Evolutionary conservation across 2,329 filamentous ascomycete species (phyloP).

Genomic region (Passalora sequoiae): DNA sequence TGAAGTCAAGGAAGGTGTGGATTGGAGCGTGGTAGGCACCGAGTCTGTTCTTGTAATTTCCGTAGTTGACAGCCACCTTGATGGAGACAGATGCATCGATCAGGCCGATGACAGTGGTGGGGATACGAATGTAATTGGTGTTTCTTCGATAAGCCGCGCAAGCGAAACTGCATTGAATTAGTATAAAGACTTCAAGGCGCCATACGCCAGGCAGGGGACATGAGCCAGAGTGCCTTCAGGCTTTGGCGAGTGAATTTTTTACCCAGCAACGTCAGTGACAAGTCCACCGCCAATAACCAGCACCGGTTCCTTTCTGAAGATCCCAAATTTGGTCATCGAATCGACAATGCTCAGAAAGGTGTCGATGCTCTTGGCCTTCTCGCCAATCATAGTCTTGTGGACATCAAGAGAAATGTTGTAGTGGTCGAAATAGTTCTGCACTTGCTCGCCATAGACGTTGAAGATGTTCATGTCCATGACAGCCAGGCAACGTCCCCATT

Average conservation of each 20-base stretch:
- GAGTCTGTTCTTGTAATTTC: slow-evolving; percentile 69
- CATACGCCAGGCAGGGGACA: slow-evolving; percentile 6
- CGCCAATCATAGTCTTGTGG: slow-evolving; percentile 69
- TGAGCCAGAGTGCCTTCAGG: slow-evolving; percentile 5
- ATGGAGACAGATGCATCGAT: slow-evolving; percentile 72
- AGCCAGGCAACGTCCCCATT: slow-evolving; percentile 61
- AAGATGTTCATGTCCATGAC: slow-evolving; percentile 69
- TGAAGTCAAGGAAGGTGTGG: slow-evolving; percentile 69
- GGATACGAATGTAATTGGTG: slow-evolving; percentile 69
- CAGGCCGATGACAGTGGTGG: slow-evolving; percentile 68
- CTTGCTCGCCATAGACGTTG: slow-evolving; percentile 60
- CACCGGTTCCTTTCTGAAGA: slow-evolving; percentile 57
- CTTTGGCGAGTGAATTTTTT: slow-evolving; percentile 33
- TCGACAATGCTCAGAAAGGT: slow-evolving; percentile 65
- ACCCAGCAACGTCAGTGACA: slow-evolving; percentile 70
- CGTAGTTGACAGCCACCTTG: slow-evolving; percentile 74
- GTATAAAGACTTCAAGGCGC: slow-evolving; percentile 24
- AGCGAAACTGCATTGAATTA: slow-evolving; percentile 51
- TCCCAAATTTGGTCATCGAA: slow-evolving; percentile 68
- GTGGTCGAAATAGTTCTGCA: slow-evolving; percentile 63
- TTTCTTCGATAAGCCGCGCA: slow-evolving; percentile 67
- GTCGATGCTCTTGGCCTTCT: slow-evolving; percentile 69
- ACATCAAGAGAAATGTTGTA: slow-evolving; percentile 58
- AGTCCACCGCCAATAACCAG: slow-evolving; percentile 63
- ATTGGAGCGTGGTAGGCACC: slow-evolving; percentile 66